Conservation (phyloP, 441 rosid genomes). For the Euphorbia celastroides region DNA sequence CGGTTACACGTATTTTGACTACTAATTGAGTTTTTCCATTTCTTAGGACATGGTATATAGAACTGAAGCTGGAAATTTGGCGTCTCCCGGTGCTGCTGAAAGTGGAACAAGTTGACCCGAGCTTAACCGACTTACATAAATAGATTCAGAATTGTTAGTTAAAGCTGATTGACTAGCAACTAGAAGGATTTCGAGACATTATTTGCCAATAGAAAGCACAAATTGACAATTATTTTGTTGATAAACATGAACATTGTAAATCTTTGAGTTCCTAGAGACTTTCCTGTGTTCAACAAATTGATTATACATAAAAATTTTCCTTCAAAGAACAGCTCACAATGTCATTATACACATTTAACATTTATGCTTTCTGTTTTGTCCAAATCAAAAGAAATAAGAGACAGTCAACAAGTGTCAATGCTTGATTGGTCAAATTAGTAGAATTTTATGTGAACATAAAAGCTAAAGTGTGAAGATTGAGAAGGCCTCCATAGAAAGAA, state of each 20-base stretch:
- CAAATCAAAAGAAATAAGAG: not conserved
- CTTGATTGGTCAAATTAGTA: not conserved
- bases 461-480: conserved; percentile 23
- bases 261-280: conserved; percentile 4
- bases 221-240: not conserved
- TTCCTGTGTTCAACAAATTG: not conserved
- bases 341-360: not conserved
- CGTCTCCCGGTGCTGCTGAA: not conserved
- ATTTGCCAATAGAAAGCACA: not conserved
- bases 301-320: not conserved
- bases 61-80: not conserved
- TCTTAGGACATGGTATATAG: not conserved
- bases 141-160: not conserved
- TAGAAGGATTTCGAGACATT: not conserved
- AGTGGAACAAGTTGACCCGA: conserved; percentile 1
- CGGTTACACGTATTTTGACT: not conserved
- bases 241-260: not conserved
- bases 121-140: not conserved
- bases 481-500: conserved; percentile 29
- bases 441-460: conserved; percentile 12
- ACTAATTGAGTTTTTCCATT: not conserved
- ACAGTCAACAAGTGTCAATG: too few species aligned
- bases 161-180: not conserved
- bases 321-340: not conserved
- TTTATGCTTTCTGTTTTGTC: not conserved